Evolutionary conservation across 495 filamentous ascomycete species (phyloP), one percentile per base, ranked within the genome.

Genomic region (Penicillium flavigenum): DNA sequence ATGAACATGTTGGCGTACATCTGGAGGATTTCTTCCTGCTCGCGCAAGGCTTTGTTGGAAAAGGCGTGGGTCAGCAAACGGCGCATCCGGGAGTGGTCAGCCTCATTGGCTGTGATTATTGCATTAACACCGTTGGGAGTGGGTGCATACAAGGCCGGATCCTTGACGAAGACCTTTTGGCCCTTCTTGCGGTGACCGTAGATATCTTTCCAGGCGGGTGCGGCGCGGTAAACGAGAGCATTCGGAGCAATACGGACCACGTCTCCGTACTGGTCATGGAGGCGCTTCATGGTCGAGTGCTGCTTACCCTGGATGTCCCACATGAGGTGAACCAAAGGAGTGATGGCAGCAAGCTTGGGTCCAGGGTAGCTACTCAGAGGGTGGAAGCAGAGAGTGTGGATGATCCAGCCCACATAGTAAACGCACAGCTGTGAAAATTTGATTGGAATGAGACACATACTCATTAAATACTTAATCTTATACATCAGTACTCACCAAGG

Each of bases 191-290:
- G 72, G 51, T 81, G 79, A 14, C 77, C 78, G 66, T 84, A 83
- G 41, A 86, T 83, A 29, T 86, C 82, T 39, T 75, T 77, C 82
- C 81, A 86, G 2, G 82, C 83, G 49, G 75, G 60, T 0, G 80
- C 66, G 17, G 72, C 65, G 24, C 62, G 75, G 64, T 78, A 87
- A 0, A 71, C 72, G 14, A 87, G 70, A 47, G 83, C 73, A 62
- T 82, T 74, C 0, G 83, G 82, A 0, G 76, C 74, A 34, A 83
- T 68, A 7, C 84, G 80, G 10, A 87, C 78, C 1, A 83, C 74
- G 14, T 70, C 61, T 3, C 83, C 84, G 55, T 87, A 85, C 31
- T 72, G 59, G 11, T 71, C 62, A 69, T 85, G 82, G 7, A 82
- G 70, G 9, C 60, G 53, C 34, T 76, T 70, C 49, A 80, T 57